phyloP scores from a whole-genome alignment of 371 early-diverging fungal genomes.

The Mortierella sp. region DNA sequence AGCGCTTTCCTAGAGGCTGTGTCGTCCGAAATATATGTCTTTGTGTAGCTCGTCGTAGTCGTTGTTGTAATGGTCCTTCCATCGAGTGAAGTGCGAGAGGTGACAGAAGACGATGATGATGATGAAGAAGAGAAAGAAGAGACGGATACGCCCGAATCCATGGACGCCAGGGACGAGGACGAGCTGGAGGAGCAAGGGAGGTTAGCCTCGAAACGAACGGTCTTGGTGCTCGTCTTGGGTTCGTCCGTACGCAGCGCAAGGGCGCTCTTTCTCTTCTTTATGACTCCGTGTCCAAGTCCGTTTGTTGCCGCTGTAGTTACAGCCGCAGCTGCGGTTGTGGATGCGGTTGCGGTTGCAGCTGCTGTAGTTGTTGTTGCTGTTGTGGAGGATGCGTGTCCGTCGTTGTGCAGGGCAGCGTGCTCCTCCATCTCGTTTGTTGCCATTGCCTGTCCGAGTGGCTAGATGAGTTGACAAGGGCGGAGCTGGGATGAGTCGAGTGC shows the following conservation, averaged over 20 bases:
- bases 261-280: constrained; percentile 13
- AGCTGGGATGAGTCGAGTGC: background rate
- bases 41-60: background rate
- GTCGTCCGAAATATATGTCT: background rate
- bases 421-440: constrained; percentile 53
- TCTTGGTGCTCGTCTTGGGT: constrained; percentile 2
- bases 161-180: background rate
- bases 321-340: background rate
- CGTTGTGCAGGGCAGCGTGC: constrained; percentile 5
- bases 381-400: constrained; percentile 8
- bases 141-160: background rate
- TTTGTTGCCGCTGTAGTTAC: background rate
- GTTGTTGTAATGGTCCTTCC: background rate
- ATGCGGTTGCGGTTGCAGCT: constrained; percentile 6
- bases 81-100: background rate
- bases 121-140: constrained; percentile 13
- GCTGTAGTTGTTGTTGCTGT: background rate
- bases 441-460: constrained; percentile 16
- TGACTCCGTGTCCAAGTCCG: background rate
- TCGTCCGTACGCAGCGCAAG: background rate
- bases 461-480: background rate
- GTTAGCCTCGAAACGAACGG: constrained; percentile 16
- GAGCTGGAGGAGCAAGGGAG: background rate
- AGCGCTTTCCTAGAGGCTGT: background rate
- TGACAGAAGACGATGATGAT: background rate